A percentile compares a stretch with the other conserved stretches of the same genome.
Conservation (phyloP, 2,329 filamentous ascomycete genomes). For the Neofusicoccum sp. region DNA sequence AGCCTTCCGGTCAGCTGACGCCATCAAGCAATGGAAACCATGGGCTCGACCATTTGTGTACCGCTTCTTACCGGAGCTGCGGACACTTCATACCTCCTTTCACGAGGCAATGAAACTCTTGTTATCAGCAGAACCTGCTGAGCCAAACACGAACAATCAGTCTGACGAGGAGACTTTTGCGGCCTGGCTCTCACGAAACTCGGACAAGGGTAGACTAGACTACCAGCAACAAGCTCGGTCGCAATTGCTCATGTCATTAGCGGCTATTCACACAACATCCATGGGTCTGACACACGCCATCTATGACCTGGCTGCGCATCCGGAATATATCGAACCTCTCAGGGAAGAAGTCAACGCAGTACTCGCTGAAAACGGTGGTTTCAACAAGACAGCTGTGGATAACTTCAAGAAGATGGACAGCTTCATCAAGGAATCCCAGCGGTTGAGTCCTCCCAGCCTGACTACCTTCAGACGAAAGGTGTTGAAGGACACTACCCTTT, state of each 20-base stretch:
- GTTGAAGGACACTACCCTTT: constrained; percentile 20
- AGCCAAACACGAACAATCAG: background rate
- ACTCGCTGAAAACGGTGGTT: constrained; percentile 14
- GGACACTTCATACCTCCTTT: constrained; percentile 6
- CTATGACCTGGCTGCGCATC: constrained; percentile 20
- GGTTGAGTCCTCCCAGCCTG: constrained; percentile 18
- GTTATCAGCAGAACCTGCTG: background rate
- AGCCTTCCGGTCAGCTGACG: constrained; percentile 7
- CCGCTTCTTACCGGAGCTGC: background rate
- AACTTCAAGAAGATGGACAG: constrained; percentile 22
- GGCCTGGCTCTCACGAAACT: constrained; percentile 7
- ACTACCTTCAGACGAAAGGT: constrained; percentile 19
- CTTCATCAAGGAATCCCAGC: constrained; percentile 23
- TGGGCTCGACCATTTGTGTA: constrained; percentile 1
- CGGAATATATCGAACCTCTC: constrained; percentile 21
- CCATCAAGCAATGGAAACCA: constrained; percentile 1
- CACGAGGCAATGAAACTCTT: constrained; percentile 12
- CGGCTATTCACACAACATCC: constrained; percentile 25
- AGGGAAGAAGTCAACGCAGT: constrained; percentile 18
- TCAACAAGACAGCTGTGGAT: constrained; percentile 13
- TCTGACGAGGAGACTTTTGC: background rate
- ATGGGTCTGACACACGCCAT: constrained; percentile 22
- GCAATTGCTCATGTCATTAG: constrained; percentile 17
- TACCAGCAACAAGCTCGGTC: background rate
- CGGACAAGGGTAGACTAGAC: constrained; percentile 7